Evolutionary conservation across 2,329 filamentous ascomycete species (phyloP).

Genomic region (Pseudocercospora vitis): DNA sequence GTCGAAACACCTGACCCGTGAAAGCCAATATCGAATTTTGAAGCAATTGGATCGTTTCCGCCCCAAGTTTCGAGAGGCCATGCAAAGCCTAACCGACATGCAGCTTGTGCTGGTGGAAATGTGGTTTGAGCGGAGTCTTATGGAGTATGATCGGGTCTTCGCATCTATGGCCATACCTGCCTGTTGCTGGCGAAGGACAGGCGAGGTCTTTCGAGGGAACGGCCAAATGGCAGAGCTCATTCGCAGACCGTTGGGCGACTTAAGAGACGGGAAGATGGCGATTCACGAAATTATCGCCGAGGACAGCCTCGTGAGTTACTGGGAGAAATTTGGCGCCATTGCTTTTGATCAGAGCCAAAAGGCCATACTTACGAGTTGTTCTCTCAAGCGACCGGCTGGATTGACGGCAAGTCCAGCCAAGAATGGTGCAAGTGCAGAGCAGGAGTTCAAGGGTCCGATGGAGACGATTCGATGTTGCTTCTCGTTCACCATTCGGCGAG

Average conservation of each 20-base stretch:
- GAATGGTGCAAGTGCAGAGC: slow-evolving; percentile 38
- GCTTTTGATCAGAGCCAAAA: slow-evolving; percentile 94
- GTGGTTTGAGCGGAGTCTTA: slow-evolving; percentile 96
- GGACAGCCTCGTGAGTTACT: slow-evolving; percentile 92
- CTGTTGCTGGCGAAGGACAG: slow-evolving; percentile 94
- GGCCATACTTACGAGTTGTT: slow-evolving; percentile 90
- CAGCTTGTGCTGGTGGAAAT: slow-evolving; percentile 95
- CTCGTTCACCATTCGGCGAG: slow-evolving; percentile 92
- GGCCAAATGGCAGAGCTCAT: slow-evolving; percentile 99
- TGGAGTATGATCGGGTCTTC: slow-evolving; percentile 98
- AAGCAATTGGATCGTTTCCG: slow-evolving; percentile 89
- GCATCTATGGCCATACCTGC: slow-evolving; percentile 98
- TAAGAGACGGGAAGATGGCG: slow-evolving; percentile 91
- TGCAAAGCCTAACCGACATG: slow-evolving; percentile 87
- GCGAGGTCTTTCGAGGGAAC: slow-evolving; percentile 95
- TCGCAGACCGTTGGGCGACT: slow-evolving; percentile 82
- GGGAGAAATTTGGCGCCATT: slow-evolving; percentile 98
- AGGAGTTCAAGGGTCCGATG: slow-evolving; percentile 53
- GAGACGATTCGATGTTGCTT: slow-evolving; percentile 86
- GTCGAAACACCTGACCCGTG: slow-evolving; percentile 78
- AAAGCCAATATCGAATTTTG: slow-evolving; percentile 85
- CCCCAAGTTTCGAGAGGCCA: slow-evolving; percentile 93
- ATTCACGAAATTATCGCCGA: slow-evolving; percentile 95
- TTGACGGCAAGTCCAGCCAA: slow-evolving; percentile 37
- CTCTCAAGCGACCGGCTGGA: slow-evolving; percentile 73